Evolutionary conservation across 1,139 yeast genomes (phyloP).

Genomic region (Diutina siamensis): DNA sequence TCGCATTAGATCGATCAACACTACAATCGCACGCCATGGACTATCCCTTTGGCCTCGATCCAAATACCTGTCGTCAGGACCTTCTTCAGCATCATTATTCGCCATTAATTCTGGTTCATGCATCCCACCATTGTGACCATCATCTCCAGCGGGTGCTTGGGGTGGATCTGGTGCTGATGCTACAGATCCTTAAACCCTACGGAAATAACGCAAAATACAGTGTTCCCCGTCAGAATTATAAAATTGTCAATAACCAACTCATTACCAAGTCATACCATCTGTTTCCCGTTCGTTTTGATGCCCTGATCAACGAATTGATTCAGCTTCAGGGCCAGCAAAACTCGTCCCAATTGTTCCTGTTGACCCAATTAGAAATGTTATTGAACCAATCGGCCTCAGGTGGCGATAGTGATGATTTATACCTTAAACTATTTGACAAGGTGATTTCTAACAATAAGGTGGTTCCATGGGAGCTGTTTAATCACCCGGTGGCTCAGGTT

Average conservation of each 20-base stretch:
- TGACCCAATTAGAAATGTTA: conserved; percentile 2
- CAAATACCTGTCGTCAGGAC: conserved; percentile 31
- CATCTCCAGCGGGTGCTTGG: conserved; percentile 25
- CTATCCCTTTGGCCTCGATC: conserved; percentile 22
- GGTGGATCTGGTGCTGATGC: conserved; percentile 20
- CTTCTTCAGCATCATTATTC: conserved; percentile 40
- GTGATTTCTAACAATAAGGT: conserved; percentile 50
- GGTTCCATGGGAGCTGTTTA: conserved; percentile 78
- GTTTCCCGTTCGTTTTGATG: conserved; percentile 35
- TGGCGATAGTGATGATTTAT: conserved; percentile 22
- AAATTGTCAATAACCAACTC: conserved; percentile 29
- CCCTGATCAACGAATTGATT: conserved; percentile 28
- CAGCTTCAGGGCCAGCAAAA: conserved; percentile 17
- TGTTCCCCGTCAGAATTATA: conserved; percentile 24
- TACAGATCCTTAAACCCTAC: conserved; percentile 28
- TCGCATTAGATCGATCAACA: too few relatives aligned
- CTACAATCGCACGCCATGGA: conserved; percentile 1
- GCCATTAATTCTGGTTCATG: conserved; percentile 45
- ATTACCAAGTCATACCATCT: conserved; percentile 32
- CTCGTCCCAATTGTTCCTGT: conserved; percentile 8
- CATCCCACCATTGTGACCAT: conserved; percentile 40
- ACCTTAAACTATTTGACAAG: conserved; percentile 47
- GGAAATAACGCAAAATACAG: conserved; percentile 38
- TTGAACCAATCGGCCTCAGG: not conserved
- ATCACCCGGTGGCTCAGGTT: conserved; percentile 78